Base-by-base conservation (phyloP, 2,329 filamentous ascomycete genomes). In the Cladorrhinum sp. region DNA sequence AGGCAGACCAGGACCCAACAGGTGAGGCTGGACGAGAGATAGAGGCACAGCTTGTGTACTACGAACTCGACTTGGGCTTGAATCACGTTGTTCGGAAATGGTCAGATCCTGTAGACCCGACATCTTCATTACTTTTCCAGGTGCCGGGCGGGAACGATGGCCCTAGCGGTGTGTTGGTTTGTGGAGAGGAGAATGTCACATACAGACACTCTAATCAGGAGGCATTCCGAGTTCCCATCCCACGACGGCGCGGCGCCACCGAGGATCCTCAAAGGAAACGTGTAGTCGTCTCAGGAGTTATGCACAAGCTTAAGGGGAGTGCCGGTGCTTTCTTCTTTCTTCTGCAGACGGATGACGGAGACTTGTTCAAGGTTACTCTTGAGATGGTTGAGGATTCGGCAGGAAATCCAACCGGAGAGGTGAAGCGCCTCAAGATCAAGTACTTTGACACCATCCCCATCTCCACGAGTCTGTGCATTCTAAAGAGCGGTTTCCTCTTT, bases 31-130 rank as follows among this genome's bases (percentile, higher is more conserved):
- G 88, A 67, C 82, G 90, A 61, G 89, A 96, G 67, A 79, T 91
- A 52, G 93, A 98, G 74, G 98, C 96, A 62, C 86, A 91, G 67
- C 80, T 99, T 26, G 94, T 98, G 0, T 99, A 98, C 76, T 99
- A 99, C 72, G 95, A 98, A 77, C 87, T 99, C 21, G 95, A 99
- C 71, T 83, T 99, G 26, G 96, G 96, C 33, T 78, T 99, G 58
- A 99, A 99, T 70, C 95, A 99, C 72, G 95, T 99, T 39, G 92
- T 99, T 20, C 87, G 94, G 62, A 96, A 93, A 74, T 99, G 95
- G 95, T 90, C 92, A 12, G 95, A 99, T 68, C 86, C 91, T 1
- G 95, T 99, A 5, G 94, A 98, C 72, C 86, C 92, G 55, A 91
- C 91, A 0, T 90, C 95, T 0, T 92, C 91, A 23, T 87, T 96